Evolutionary conservation across 176 grass and related monocot species (phyloP).

Genomic region (Guadua angustifolia): DNA sequence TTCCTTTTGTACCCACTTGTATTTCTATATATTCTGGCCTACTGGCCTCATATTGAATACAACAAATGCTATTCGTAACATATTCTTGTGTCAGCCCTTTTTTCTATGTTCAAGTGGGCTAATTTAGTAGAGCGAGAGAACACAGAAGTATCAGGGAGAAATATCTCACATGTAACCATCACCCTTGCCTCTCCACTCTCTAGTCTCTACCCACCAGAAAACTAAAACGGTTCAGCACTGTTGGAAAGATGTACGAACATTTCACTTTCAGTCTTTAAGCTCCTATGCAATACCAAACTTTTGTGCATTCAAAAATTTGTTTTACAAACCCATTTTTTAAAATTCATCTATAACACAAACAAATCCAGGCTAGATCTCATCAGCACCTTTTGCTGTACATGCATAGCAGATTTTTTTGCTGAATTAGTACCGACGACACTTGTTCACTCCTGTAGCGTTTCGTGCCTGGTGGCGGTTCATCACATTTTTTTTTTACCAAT

Average conservation of each 20-base stretch:
- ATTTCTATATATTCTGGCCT: too few species aligned
- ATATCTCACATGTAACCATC: constrained; percentile 34
- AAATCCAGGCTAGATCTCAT: background rate
- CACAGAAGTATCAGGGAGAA: constrained; percentile 23
- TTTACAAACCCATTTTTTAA: background rate
- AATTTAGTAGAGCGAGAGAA: constrained; percentile 21
- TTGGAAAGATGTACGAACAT: background rate
- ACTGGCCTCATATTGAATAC: too few species aligned
- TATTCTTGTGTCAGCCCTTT: constrained; percentile 11
- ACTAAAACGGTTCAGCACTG: background rate
- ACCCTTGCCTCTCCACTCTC: constrained; percentile 1
- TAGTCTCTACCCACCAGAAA: constrained; percentile 28
- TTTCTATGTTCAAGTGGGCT: constrained; percentile 31
- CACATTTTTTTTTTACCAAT: constrained; percentile 20
- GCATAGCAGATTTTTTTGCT: background rate
- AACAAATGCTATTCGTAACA: too few species aligned
- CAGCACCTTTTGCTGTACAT: background rate
- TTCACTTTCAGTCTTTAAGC: background rate
- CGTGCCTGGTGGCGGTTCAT: background rate
- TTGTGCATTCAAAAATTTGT: background rate
- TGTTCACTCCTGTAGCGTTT: background rate
- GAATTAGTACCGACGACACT: background rate
- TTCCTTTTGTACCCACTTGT: too few species aligned
- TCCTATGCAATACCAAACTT: background rate
- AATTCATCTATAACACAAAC: background rate